These are phyloP conservation scores for Diaporthe vexans DNA, from an alignment of 2,329 filamentous ascomycete genomes.

Conservation along the genomic window DNA sequence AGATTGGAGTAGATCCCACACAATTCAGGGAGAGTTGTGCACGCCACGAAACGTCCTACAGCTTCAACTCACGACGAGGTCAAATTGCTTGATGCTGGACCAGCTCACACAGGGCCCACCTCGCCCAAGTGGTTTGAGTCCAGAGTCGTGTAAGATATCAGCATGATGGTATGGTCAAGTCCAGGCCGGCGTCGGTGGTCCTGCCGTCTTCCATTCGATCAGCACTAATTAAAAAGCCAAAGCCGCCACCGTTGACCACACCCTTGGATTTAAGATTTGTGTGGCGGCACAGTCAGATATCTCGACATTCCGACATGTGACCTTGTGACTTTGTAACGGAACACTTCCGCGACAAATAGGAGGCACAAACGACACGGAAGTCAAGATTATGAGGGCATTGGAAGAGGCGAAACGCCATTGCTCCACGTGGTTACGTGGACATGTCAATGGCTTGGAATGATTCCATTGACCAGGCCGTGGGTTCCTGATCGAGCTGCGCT, in stretches of 20 bases:
- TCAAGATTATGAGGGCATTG: background rate
- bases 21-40: background rate
- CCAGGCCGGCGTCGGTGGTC: too few relatives aligned
- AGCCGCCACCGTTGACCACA: background rate
- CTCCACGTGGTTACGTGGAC: too few relatives aligned
- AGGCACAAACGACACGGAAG: background rate
- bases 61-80: background rate
- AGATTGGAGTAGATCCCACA: background rate
- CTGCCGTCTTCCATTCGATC: background rate
- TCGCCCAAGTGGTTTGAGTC: background rate
- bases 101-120: background rate
- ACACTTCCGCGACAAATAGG: background rate
- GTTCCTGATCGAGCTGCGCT: background rate
- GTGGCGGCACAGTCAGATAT: slow-evolving; percentile 2
- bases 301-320: too few relatives aligned
- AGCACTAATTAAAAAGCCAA: background rate
- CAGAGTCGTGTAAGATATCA: background rate
- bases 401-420: too few relatives aligned
- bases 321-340: background rate
- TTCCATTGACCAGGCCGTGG: too few relatives aligned
- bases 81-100: background rate
- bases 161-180: background rate
- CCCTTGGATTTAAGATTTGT: background rate
- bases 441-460: too few relatives aligned
- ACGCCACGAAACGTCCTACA: background rate